Conservation (phyloP, 1,284 basidiomycete species). For the Melampsora americana region DNA sequence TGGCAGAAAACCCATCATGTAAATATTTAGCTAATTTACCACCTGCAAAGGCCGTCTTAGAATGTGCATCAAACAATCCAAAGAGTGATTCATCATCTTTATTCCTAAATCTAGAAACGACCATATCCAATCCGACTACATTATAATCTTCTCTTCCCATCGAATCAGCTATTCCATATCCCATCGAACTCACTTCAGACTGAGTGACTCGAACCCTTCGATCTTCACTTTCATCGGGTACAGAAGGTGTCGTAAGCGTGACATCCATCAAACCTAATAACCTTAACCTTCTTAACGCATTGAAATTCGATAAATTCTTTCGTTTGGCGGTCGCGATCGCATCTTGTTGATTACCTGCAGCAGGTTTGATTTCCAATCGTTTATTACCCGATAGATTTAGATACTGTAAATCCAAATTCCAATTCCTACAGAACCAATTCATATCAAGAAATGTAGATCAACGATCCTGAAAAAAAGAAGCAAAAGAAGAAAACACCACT, state of each 20-base stretch:
- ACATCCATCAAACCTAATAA: conserved; percentile 97
- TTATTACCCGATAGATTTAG: conserved; percentile 84
- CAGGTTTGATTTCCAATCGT: conserved; percentile 78
- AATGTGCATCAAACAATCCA: conserved; percentile 79
- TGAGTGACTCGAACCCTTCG: conserved; percentile 87
- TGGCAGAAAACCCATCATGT: conserved; percentile 70
- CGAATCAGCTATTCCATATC: conserved; percentile 95
- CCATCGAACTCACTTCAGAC: conserved; percentile 86
- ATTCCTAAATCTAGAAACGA: conserved; percentile 80
- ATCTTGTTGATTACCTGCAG: conserved; percentile 55
- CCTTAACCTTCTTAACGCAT: conserved; percentile 73
- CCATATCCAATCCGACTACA: conserved; percentile 68
- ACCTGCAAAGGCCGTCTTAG: conserved; percentile 59
- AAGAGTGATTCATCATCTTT: conserved; percentile 81
- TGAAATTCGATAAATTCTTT: conserved; percentile 73
- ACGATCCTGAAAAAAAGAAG: background rate
- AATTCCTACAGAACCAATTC: conserved; percentile 68
- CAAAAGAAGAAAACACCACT: conserved; percentile 48
- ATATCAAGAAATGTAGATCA: too few species aligned
- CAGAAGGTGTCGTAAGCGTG: conserved; percentile 75
- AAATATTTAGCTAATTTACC: conserved; percentile 66
- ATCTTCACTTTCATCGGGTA: conserved; percentile 88
- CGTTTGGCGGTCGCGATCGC: conserved; percentile 55
- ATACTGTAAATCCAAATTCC: conserved; percentile 87
- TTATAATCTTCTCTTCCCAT: conserved; percentile 68